Evolutionary conservation across 1,284 basidiomycete species (phyloP).

Genomic region (Takashimella tepidaria): DNA sequence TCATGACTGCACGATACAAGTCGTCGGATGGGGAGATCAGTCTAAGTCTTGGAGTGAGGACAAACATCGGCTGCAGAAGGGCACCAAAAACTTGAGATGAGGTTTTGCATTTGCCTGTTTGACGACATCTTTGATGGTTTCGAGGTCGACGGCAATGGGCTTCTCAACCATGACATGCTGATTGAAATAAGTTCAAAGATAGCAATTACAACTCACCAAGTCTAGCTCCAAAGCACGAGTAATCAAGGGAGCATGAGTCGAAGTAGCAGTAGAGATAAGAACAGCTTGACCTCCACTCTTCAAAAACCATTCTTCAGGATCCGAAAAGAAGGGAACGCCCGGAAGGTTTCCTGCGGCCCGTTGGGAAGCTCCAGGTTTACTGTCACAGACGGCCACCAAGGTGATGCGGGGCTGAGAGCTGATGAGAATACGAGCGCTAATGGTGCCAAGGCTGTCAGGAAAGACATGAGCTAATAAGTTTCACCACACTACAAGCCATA

Average conservation of each 20-base stretch:
- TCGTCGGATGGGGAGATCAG: constrained; percentile 17
- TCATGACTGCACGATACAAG: constrained; percentile 3
- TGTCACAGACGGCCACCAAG: constrained; percentile 20
- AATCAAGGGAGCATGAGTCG: constrained; percentile 15
- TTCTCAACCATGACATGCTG: constrained; percentile 27
- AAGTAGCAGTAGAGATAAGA: constrained; percentile 18
- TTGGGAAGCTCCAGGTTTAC: constrained; percentile 5
- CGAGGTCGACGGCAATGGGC: constrained; percentile 21
- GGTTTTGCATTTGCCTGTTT: constrained; percentile 9
- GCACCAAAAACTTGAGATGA: constrained; percentile 19
- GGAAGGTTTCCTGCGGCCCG: constrained; percentile 15
- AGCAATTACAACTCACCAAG: constrained; percentile 6
- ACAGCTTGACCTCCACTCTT: constrained; percentile 16
- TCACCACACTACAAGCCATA: too few species aligned
- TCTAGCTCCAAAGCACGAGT: constrained; percentile 15
- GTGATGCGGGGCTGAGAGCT: constrained; percentile 9
- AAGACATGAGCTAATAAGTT: too few species aligned
- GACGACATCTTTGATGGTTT: constrained; percentile 14
- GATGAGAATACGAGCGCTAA: constrained; percentile 3
- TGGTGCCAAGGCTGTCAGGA: not conserved
- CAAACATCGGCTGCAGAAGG: constrained; percentile 21
- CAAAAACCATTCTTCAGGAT: constrained; percentile 9
- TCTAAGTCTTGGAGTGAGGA: too few species aligned
- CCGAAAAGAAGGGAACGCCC: constrained; percentile 6
- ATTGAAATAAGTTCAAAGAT: not conserved